Percentiles rank a stretch among this genome's conserved stretches.
Conservation (phyloP, 2,329 filamentous ascomycete species). For the Apiospora arundinis region DNA sequence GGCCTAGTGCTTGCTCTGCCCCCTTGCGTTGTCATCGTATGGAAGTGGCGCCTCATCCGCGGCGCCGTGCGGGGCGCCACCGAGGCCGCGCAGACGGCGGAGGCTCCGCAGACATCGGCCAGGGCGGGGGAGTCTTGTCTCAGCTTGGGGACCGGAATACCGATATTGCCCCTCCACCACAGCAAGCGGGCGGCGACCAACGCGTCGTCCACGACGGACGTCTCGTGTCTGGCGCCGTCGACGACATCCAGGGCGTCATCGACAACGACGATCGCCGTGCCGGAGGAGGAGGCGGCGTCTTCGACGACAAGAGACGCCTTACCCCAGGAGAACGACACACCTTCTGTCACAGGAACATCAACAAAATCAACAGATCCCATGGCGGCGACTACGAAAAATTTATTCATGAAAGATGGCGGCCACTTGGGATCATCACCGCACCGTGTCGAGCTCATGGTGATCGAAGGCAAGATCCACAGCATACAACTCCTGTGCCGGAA, state of each 20-base stretch:
- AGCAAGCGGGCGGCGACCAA: not conserved
- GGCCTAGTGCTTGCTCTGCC: not conserved
- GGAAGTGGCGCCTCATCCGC: constrained; percentile 13
- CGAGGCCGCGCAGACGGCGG: not conserved
- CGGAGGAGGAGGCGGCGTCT: not conserved
- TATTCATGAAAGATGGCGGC: not conserved
- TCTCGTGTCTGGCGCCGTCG: not conserved
- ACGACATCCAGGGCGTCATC: not conserved
- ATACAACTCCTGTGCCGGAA: not conserved
- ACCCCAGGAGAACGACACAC: not conserved
- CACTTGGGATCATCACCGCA: not conserved
- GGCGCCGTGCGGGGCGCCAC: not conserved
- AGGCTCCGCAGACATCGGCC: too few relatives aligned
- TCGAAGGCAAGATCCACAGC: not conserved
- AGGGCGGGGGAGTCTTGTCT: not conserved
- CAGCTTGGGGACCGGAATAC: not conserved
- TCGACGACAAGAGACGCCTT: not conserved
- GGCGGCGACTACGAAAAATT: too few relatives aligned
- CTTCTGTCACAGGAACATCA: too few relatives aligned
- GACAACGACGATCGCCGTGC: not conserved
- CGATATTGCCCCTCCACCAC: not conserved
- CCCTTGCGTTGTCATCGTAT: not conserved
- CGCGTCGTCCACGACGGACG: not conserved
- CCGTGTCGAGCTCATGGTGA: not conserved
- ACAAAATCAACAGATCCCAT: not conserved